Base-by-base conservation (phyloP, 768 basidiomycete species). In the Russula vinacea region DNA sequence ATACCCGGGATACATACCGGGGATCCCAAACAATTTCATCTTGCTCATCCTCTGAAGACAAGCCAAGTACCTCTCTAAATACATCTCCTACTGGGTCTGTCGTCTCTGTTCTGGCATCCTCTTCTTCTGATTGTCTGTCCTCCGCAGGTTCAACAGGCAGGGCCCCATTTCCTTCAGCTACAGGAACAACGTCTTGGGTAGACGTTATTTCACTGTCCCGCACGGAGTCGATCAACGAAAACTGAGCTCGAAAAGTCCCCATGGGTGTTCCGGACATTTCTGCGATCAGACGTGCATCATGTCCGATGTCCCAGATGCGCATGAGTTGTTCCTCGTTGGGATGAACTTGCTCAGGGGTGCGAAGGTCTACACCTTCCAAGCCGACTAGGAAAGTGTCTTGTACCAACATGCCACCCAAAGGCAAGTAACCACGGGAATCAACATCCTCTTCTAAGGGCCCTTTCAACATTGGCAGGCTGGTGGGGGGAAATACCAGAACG, bases 291-390 rank as follows among this genome's bases (percentile, higher is more conserved):
- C 76, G 80, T 1, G 88, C 89, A 71, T 97, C 93, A 16, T 80
- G 76, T 53, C 94, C 78, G 47, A 97, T 77, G 75, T 97, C 96
- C 52, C 84, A 81, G 62, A 99, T 90, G 68, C 97, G 81, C 92
- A 98, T 95, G 49, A 99, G 76, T 69, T 95, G 91, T 78, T 96
- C 94, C 63, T 91, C 94, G 69, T 99, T 98, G 9, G 97, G 97
- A 76, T 98, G 88, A 1, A 84, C 83, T 35, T 73, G 83, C 40
- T 73, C 73, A 29, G 57, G 35, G 29, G 62, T 53, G 45, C 59
- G 69, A 33, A 54, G 33, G 33, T 61, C 66, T 26, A 61, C 56
- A 24, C 5, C 42, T 40, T 22, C 58, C 4, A 14, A 17, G 9
- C 62, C 67, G 49, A 56, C 57, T 17, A 13, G 47, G 19, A 29